These are phyloP conservation scores for Tetratostichococcus sp. DNA, from an alignment of 139 green algal species.

Conservation along the genomic window DNA sequence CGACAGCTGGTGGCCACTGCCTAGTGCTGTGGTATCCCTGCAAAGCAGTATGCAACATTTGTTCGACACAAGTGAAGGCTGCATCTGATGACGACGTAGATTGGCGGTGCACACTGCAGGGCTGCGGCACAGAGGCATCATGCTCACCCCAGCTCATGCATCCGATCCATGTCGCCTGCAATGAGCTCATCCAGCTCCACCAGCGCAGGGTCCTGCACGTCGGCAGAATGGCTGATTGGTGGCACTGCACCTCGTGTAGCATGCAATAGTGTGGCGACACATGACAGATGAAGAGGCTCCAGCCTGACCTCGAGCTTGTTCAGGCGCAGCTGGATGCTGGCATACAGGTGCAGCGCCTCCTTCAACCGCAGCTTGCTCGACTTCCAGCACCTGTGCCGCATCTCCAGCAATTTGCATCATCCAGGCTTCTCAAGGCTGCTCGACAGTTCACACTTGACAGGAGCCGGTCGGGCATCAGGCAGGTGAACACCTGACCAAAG, in stretches of 20 bases:
- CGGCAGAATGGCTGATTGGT: neutral
- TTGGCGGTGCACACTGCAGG: too few relatives aligned
- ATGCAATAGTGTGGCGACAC: too few relatives aligned
- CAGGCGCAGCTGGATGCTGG: constrained; percentile 33
- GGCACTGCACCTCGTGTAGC: too few relatives aligned
- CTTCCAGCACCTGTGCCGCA: constrained; percentile 2
- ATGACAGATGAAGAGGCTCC: too few relatives aligned
- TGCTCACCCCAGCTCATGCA: neutral
- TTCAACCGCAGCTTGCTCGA: constrained; percentile 18
- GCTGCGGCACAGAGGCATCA: too few relatives aligned
- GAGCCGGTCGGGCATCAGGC: too few relatives aligned
- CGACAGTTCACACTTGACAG: too few relatives aligned
- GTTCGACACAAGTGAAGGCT: too few relatives aligned
- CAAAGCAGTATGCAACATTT: too few relatives aligned
- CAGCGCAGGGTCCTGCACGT: neutral
- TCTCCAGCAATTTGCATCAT: constrained; percentile 15
- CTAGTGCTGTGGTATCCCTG: neutral
- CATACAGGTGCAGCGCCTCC: constrained; percentile 22
- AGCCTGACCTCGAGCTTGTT: constrained; percentile 5
- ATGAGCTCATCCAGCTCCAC: neutral
- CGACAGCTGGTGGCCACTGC: neutral
- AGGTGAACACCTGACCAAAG: too few relatives aligned
- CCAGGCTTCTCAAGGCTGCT: too few relatives aligned
- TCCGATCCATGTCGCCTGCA: neutral
- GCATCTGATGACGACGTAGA: too few relatives aligned